These are phyloP conservation scores for Tillandsia leiboldiana DNA, from an alignment of 176 grass and related monocot species.

Conservation along the genomic window DNA sequence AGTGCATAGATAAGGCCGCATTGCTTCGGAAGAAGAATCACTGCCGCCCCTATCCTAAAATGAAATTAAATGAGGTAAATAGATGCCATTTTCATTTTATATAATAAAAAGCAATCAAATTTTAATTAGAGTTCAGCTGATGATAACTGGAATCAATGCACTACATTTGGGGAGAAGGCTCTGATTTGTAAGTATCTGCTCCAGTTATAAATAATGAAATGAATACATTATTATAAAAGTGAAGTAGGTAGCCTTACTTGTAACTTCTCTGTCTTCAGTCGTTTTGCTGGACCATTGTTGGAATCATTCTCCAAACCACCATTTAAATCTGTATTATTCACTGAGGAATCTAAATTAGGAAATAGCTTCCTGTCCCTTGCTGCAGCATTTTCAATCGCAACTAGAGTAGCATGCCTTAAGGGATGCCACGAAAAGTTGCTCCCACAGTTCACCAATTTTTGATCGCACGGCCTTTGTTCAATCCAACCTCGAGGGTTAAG, in stretches of 20 bases:
- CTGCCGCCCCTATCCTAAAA: conserved; percentile 23
- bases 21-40: conserved; percentile 29
- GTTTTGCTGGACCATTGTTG: conserved; percentile 52
- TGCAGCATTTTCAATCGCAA: conserved; percentile 83
- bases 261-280: conserved; percentile 42
- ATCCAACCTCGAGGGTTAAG: conserved; percentile 72
- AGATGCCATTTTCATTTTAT: too few relatives aligned
- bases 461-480: conserved; percentile 19
- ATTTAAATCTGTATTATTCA: conserved; percentile 13
- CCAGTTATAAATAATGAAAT: neutral
- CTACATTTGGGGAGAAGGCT: too few relatives aligned
- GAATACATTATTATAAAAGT: neutral
- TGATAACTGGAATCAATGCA: too few relatives aligned
- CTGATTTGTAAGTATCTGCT: too few relatives aligned
- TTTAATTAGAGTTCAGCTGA: too few relatives aligned
- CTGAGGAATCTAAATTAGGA: conserved; percentile 24
- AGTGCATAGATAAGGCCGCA: conserved; percentile 80
- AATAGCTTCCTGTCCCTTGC: conserved; percentile 52
- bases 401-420: conserved; percentile 61
- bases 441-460: conserved; percentile 15
- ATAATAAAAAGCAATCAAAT: too few relatives aligned
- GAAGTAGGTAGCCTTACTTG: conserved; percentile 30
- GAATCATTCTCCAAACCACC: conserved; percentile 17
- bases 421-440: conserved; percentile 67
- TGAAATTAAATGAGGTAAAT: neutral